Percentiles rank a stretch among this genome's conserved stretches.
These are phyloP conservation scores for Suillus variegatus DNA, from an alignment of 768 basidiomycete species.

Conservation along the genomic window DNA sequence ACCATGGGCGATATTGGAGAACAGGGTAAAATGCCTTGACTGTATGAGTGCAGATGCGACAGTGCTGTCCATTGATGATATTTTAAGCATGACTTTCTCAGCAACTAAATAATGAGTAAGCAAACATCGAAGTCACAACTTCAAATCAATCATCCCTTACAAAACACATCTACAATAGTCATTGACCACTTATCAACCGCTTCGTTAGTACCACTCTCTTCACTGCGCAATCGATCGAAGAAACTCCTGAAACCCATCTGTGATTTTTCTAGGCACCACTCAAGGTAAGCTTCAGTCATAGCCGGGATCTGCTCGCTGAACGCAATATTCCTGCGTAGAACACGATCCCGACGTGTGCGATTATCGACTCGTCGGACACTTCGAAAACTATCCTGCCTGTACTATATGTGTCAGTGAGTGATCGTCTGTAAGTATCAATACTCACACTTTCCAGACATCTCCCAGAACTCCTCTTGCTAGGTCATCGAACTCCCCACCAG, in stretches of 20 bases:
- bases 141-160: background rate
- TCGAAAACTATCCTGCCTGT: background rate
- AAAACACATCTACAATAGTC: background rate
- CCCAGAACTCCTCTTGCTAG: background rate
- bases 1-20: slow-evolving; percentile 3
- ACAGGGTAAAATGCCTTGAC: slow-evolving; percentile 12
- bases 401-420: background rate
- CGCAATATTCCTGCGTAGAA: background rate
- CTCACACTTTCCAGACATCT: slow-evolving; percentile 1
- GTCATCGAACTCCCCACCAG: slow-evolving; percentile 12
- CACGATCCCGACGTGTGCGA: background rate
- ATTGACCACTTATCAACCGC: background rate
- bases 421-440: background rate
- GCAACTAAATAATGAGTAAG: background rate
- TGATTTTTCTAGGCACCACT: slow-evolving; percentile 5
- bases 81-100: no score
- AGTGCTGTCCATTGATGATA: background rate
- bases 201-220: background rate
- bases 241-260: background rate
- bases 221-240: background rate
- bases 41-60: slow-evolving; percentile 7
- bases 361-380: background rate
- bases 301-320: slow-evolving; percentile 4
- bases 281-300: slow-evolving; percentile 6
- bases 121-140: background rate